Evolutionary conservation across 495 filamentous ascomycete species (phyloP).

Genomic region (Trichoderma asperelloides): DNA sequence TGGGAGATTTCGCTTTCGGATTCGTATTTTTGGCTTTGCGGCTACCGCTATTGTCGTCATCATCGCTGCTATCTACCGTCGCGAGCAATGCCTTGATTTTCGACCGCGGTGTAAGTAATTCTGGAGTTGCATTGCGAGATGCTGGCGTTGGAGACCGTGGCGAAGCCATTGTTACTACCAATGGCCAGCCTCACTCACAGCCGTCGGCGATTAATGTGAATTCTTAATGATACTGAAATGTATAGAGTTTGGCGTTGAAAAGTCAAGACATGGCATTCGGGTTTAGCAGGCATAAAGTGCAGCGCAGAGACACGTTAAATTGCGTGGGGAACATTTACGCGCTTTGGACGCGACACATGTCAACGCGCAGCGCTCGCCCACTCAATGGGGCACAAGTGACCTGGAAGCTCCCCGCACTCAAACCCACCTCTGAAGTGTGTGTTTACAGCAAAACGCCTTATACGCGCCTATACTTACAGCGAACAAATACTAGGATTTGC

Average conservation of each 20-base stretch:
- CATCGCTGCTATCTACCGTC: slow-evolving; percentile 41
- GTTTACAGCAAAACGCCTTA: background rate
- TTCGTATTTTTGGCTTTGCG: slow-evolving; percentile 30
- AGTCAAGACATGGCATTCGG: background rate
- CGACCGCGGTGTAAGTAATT: slow-evolving; percentile 51
- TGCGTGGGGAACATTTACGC: slow-evolving; percentile 8
- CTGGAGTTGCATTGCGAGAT: background rate
- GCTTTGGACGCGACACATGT: background rate
- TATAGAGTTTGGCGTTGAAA: background rate
- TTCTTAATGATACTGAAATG: background rate
- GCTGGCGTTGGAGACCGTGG: slow-evolving; percentile 3
- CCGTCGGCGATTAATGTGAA: background rate
- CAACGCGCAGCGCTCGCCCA: background rate
- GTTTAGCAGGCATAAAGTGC: background rate
- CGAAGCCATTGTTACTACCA: background rate
- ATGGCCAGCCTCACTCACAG: background rate
- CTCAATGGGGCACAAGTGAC: background rate
- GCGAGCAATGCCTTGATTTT: slow-evolving; percentile 66
- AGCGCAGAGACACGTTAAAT: background rate
- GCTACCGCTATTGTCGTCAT: slow-evolving; percentile 17
- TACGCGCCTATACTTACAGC: background rate
- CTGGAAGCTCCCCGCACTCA: background rate
- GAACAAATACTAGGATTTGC: background rate
- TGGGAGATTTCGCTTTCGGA: background rate
- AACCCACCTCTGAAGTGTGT: background rate